Conservation (phyloP, 108 stramenopile species). For the Stephanodiscus triporus region DNA sequence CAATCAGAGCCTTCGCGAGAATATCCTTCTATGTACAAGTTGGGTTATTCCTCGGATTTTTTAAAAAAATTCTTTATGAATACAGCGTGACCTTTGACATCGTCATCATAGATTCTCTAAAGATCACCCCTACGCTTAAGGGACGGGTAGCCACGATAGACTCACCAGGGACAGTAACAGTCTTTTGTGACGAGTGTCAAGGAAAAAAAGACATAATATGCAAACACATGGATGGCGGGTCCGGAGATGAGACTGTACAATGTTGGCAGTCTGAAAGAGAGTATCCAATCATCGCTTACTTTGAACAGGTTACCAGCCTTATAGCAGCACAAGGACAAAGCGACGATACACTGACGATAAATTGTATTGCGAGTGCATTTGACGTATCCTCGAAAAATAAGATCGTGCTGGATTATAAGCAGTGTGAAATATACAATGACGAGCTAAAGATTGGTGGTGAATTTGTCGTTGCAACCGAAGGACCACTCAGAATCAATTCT, state of each 20-base stretch:
- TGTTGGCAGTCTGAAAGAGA: background rate
- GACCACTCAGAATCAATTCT: background rate
- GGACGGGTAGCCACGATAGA: constrained; percentile 8
- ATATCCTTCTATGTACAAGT: constrained; percentile 20
- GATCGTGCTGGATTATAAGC: constrained; percentile 11
- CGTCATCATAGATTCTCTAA: constrained; percentile 21
- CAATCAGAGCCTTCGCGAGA: constrained; percentile 12
- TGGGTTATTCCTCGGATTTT: constrained; percentile 22
- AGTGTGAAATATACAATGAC: constrained; percentile 10
- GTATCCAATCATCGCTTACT: background rate
- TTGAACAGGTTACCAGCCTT: background rate
- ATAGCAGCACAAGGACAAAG: background rate
- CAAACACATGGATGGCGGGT: constrained; percentile 7
- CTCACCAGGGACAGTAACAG: background rate
- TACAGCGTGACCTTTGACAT: background rate
- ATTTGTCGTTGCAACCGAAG: constrained; percentile 3
- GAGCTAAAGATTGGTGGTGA: constrained; percentile 1
- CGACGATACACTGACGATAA: background rate
- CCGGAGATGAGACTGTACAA: constrained; percentile 7
- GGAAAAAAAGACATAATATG: background rate
- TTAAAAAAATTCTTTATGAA: constrained; percentile 13
- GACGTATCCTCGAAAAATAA: background rate
- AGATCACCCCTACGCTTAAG: constrained; percentile 2
- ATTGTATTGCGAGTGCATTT: constrained; percentile 4
- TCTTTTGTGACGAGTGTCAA: background rate